phyloP scores from a whole-genome alignment of 139 green algal genomes.

The Chlorella sp. region DNA sequence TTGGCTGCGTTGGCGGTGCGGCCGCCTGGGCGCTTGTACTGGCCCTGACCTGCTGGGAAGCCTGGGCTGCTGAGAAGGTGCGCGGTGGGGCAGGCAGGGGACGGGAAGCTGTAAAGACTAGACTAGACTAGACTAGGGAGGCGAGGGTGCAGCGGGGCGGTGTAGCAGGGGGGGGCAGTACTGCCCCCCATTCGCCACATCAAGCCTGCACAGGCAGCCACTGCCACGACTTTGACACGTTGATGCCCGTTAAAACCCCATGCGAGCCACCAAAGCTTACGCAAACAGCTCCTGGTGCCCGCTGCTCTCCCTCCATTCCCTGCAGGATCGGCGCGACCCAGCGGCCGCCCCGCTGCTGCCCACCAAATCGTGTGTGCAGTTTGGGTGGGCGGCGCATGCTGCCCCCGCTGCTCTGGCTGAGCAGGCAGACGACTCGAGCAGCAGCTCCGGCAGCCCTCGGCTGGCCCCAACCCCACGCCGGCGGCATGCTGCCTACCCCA shows the following conservation, averaged over 20 bases:
- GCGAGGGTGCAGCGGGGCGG: no score
- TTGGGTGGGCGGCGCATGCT: background rate
- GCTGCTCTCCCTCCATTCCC: background rate
- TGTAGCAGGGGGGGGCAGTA: no score
- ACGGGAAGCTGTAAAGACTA: no score
- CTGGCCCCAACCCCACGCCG: no score
- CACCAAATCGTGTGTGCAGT: background rate
- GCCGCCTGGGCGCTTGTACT: background rate
- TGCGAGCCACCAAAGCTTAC: background rate
- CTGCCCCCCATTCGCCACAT: no score
- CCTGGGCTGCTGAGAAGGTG: no score
- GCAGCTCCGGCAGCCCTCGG: background rate
- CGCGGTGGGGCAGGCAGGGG: background rate
- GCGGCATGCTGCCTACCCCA: background rate
- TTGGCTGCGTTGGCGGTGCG: background rate
- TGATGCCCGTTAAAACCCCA: no score
- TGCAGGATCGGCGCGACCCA: background rate
- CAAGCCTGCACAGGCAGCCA: no score
- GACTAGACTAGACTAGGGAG: no score
- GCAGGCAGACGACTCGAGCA: background rate
- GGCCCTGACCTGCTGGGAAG: background rate
- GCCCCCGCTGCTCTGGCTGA: background rate
- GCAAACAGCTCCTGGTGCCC: background rate
- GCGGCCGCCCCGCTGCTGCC: background rate
- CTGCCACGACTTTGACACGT: no score